Conservation (phyloP, 2,329 filamentous ascomycete genomes). For the Penicillium sp. region DNA sequence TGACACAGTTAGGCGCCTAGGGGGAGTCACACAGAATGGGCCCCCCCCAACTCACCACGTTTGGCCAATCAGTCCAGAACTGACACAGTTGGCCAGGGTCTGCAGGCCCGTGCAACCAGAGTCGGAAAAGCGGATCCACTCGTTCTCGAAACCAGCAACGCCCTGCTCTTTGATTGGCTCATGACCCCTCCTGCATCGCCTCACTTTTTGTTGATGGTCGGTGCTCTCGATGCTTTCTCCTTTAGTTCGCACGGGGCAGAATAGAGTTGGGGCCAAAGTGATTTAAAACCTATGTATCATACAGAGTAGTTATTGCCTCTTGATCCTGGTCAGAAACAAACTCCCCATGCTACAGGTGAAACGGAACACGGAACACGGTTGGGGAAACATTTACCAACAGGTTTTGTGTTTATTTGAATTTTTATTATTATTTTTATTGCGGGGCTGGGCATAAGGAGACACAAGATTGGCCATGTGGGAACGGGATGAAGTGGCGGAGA, state of each 20-base stretch:
- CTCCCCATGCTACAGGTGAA: slow-evolving; percentile 1
- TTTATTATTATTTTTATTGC: neutral
- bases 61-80: slow-evolving; percentile 1
- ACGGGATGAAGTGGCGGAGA: slow-evolving; percentile 4
- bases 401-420: neutral
- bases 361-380: slow-evolving; percentile 9
- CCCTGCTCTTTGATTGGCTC: slow-evolving; percentile 17
- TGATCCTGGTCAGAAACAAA: neutral
- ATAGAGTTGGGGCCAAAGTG: slow-evolving; percentile 7
- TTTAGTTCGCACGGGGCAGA: neutral
- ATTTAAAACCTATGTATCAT: neutral
- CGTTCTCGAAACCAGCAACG: slow-evolving; percentile 23
- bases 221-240: neutral
- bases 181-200: slow-evolving; percentile 22
- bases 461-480: slow-evolving; percentile 3
- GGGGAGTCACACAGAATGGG: slow-evolving; percentile 6
- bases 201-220: slow-evolving; percentile 22
- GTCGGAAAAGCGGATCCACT: slow-evolving; percentile 16
- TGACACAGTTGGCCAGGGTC: slow-evolving; percentile 8
- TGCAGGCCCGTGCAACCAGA: slow-evolving; percentile 12
- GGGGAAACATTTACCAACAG: neutral
- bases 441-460: neutral
- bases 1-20: slow-evolving; percentile 3
- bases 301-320: neutral
- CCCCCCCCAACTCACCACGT: neutral